A percentile compares a stretch with the other conserved stretches of the same genome.
phyloP scores from a whole-genome alignment of 108 stramenopile species.

The Schizochytrium sp. region DNA sequence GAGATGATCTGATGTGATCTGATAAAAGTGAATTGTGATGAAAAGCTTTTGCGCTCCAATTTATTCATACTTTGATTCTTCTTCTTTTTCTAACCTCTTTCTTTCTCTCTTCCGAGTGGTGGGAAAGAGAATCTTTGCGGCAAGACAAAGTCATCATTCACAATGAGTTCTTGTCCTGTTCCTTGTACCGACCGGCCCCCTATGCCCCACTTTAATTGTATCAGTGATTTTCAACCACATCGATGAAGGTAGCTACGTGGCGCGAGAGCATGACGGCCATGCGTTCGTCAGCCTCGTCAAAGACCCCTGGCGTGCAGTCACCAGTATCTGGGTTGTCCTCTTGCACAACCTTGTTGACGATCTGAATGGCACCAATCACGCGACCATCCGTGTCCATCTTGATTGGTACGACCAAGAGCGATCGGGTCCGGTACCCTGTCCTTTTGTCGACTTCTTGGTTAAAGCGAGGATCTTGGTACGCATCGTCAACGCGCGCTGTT shows the following conservation, averaged over 20 bases:
- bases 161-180: too few relatives aligned
- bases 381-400: neutral
- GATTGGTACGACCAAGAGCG: slow-evolving; percentile 49
- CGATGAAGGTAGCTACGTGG: neutral
- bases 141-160: too few relatives aligned
- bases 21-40: too few relatives aligned
- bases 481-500: slow-evolving; percentile 9
- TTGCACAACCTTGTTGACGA: slow-evolving; percentile 20
- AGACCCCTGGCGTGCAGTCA: neutral
- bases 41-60: too few relatives aligned
- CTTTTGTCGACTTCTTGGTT: slow-evolving; percentile 46
- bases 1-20: too few relatives aligned
- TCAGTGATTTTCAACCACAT: neutral
- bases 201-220: neutral
- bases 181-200: too few relatives aligned
- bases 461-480: slow-evolving; percentile 43
- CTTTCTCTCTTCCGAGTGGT: too few relatives aligned
- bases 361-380: slow-evolving; percentile 29
- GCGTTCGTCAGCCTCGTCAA: neutral
- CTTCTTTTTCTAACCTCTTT: too few relatives aligned
- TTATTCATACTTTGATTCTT: too few relatives aligned
- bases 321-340: too few relatives aligned
- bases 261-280: neutral
- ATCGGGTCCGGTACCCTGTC: slow-evolving; percentile 57
- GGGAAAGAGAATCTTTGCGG: too few relatives aligned